Conservation (phyloP, 345 rosid genomes). For the Psidium guajava region DNA sequence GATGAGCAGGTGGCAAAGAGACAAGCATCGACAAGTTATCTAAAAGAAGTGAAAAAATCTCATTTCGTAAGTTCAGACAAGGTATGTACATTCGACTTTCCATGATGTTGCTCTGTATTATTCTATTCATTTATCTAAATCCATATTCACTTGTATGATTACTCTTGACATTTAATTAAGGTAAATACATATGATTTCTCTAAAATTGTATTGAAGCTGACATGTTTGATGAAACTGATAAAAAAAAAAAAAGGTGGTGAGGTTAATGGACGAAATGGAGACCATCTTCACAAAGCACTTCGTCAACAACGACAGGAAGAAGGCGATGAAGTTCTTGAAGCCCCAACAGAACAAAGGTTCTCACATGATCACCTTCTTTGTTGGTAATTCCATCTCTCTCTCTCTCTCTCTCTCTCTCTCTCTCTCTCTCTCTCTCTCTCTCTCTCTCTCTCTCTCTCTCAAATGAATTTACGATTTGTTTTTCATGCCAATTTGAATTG, state of each 20-base stretch:
- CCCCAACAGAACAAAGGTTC: slow-evolving; percentile 82
- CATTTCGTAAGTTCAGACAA: slow-evolving; percentile 91
- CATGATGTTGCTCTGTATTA: not conserved
- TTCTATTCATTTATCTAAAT: not conserved
- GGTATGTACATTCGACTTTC: slow-evolving; percentile 21
- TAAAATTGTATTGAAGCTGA: not conserved
- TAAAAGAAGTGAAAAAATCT: slow-evolving; percentile 76
- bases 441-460: not conserved
- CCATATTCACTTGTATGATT: too few relatives aligned
- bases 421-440: not conserved
- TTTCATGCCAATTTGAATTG: not conserved
- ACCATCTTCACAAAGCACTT: slow-evolving; percentile 93
- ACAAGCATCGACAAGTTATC: slow-evolving; percentile 71
- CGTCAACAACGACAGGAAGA: slow-evolving; percentile 90
- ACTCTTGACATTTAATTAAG: not conserved
- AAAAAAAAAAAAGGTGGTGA: slow-evolving; percentile 40
- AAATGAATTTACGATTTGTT: not conserved
- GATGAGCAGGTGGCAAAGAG: slow-evolving; percentile 63
- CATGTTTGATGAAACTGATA: not conserved
- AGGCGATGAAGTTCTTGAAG: slow-evolving; percentile 89
- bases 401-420: not conserved
- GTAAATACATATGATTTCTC: not conserved
- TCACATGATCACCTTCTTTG: slow-evolving; percentile 94
- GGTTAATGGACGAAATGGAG: slow-evolving; percentile 98
- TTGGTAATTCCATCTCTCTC: slow-evolving; percentile 39